Evolutionary conservation across 169 alveolate species (phyloP).

Genomic region (Plasmodium fragile): DNA sequence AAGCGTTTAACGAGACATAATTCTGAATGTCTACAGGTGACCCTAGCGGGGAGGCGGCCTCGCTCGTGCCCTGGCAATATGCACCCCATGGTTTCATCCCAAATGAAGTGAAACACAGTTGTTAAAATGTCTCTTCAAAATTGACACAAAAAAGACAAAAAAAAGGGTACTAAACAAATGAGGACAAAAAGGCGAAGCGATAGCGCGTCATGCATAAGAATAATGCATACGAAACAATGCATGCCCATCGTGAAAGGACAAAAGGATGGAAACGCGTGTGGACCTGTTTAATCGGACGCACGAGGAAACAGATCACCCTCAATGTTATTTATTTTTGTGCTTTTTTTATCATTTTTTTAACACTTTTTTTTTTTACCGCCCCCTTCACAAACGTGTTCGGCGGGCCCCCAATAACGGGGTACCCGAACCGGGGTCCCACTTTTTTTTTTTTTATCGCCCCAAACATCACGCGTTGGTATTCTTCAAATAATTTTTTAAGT

Average conservation of each 20-base stretch:
- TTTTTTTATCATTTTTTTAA: not conserved
- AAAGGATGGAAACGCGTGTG: not conserved
- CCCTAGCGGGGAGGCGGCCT: not conserved
- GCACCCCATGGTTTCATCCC: not conserved
- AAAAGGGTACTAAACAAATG: not conserved
- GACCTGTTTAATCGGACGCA: not conserved
- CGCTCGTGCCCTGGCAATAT: not conserved
- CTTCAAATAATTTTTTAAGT: conserved; percentile 60
- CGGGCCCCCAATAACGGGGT: not conserved
- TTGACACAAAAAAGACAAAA: not conserved
- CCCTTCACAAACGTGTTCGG: not conserved
- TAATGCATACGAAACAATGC: not conserved
- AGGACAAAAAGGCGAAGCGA: not conserved
- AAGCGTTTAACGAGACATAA: not conserved
- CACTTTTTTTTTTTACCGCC: not conserved
- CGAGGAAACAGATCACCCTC: not conserved
- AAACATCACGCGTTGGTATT: conserved; percentile 17
- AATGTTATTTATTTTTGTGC: not conserved
- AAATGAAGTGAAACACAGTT: not conserved
- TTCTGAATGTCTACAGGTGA: not conserved
- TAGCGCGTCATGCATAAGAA: not conserved
- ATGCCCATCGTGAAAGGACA: not conserved
- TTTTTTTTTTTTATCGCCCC: not conserved
- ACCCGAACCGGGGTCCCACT: not conserved
- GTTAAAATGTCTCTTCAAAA: not conserved